Base-by-base conservation (phyloP, 2,329 filamentous ascomycete species). In the Cytospora chrysosperma region DNA sequence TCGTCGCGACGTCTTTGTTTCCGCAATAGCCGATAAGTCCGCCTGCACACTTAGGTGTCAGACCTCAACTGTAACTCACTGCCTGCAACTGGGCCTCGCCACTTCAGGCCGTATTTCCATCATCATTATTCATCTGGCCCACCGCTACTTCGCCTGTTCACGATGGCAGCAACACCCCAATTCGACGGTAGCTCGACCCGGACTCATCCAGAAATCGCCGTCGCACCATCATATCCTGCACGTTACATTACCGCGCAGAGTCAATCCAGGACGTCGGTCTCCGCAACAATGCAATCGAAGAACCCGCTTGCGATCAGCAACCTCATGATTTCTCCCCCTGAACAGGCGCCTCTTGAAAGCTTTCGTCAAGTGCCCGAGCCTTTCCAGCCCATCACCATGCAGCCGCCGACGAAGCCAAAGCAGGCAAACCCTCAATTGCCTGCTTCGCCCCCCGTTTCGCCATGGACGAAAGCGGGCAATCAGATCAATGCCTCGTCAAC, bases 381-480 rank as follows among this genome's bases (percentile, higher is more conserved):
- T 12, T 49, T 52, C 24, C 60, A 54, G 21, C 40, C 21, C 8
- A 40, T 40, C 74, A 69, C 54, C 74, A 77, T 47, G 64, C 67
- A 59, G 66, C 63, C n/a, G 66, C 58, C 61, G 55, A 63, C 68
- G 27, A 70, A 65, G 67, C 64, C 71, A 59, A 59, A 50, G n/a
- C 57, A 61, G 15, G 34, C 32, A n/a, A 61, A 43, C 34, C 51
- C 71, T 64, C 60, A 67, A 68, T 73, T 74, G 15, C 79, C 78
- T 6, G 72, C 85, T 68, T 88, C 85, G 37, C 85, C 85, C 28
- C 85, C 85, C 4, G 80, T 87, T 60, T 88, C 85, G 34, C 82
- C 82, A 12, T 79, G 78, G 62, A 79, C 76, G 64, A 79, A 78
- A 59, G 66, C 73, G 3, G 73, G 77, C 56, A 74, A 78, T 55